phyloP scores from a whole-genome alignment of 2,329 filamentous ascomycete species.

The Stylonectria norvegica region DNA sequence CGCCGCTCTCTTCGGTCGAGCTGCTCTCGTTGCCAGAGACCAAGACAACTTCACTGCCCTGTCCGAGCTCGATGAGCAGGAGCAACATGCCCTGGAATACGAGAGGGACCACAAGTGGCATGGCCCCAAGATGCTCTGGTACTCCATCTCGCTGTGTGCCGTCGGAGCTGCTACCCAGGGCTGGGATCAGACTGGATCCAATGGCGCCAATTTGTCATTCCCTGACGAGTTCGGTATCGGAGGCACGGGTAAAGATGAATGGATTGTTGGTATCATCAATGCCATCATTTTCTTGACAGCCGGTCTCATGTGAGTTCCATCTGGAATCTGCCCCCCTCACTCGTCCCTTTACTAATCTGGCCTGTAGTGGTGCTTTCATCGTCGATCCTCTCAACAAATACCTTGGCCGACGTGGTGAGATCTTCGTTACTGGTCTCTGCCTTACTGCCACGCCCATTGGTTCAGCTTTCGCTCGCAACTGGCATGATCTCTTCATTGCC shows the following conservation, averaged over 20 bases:
- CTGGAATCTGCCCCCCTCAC: too few species aligned
- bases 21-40: constrained; percentile 34
- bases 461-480: constrained; percentile 46
- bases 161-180: constrained; percentile 56
- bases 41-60: not conserved
- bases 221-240: constrained; percentile 40
- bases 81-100: constrained; percentile 35
- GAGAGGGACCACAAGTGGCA: constrained; percentile 59
- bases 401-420: constrained; percentile 63
- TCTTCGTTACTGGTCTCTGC: constrained; percentile 56
- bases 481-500: constrained; percentile 42
- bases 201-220: constrained; percentile 60
- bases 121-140: constrained; percentile 42
- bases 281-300: constrained; percentile 40
- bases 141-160: constrained; percentile 51
- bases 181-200: constrained; percentile 63
- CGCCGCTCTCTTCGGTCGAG: constrained; percentile 39
- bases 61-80: constrained; percentile 28
- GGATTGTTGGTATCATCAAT: constrained; percentile 35
- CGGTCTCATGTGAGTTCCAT: constrained; percentile 53
- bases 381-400: constrained; percentile 53
- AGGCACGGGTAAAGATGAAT: constrained; percentile 42
- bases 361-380: constrained; percentile 28
- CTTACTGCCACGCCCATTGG: constrained; percentile 4
- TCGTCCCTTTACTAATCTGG: too few species aligned